Conservation (phyloP, 2,329 filamentous ascomycete genomes). For the Claviceps sp. region DNA sequence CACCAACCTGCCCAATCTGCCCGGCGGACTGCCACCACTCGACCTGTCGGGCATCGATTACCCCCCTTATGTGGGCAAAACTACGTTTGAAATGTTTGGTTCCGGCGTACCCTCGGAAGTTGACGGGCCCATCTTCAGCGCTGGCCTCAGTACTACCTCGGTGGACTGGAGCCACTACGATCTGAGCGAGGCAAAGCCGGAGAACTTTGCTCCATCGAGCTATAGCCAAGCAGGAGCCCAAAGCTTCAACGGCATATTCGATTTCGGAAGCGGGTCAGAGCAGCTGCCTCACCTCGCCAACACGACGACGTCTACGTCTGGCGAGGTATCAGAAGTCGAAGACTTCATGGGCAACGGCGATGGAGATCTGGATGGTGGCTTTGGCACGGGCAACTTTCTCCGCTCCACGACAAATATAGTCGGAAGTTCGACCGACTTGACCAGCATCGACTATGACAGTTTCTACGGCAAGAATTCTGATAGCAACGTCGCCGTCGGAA, state of each 20-base stretch:
- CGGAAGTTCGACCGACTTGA: slow-evolving; percentile 28
- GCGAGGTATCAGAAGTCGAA: slow-evolving; percentile 54
- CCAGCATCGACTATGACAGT: slow-evolving; percentile 40
- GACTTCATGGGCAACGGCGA: slow-evolving; percentile 37
- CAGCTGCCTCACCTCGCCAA: slow-evolving; percentile 41
- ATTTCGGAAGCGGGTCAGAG: slow-evolving; percentile 38
- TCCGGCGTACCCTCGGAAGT: slow-evolving; percentile 33
- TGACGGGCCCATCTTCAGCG: slow-evolving; percentile 48
- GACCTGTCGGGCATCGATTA: slow-evolving; percentile 45
- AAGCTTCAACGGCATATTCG: slow-evolving; percentile 37
- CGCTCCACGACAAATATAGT: slow-evolving; percentile 32
- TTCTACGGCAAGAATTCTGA: slow-evolving; percentile 36
- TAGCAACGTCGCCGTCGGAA: slow-evolving; percentile 24
- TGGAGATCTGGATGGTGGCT: slow-evolving; percentile 34
- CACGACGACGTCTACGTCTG: slow-evolving; percentile 46
- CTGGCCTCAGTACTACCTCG: slow-evolving; percentile 42
- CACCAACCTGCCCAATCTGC: slow-evolving; percentile 37
- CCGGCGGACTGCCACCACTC: slow-evolving; percentile 39
- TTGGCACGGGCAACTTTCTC: slow-evolving; percentile 31
- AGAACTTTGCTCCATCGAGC: slow-evolving; percentile 38
- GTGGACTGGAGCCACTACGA: slow-evolving; percentile 35
- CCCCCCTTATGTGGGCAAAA: slow-evolving; percentile 30
- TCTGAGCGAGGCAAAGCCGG: slow-evolving; percentile 29
- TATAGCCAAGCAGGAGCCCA: slow-evolving; percentile 39
- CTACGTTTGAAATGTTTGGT: slow-evolving; percentile 38